Evolutionary conservation across 2,329 filamentous ascomycete genomes (phyloP).

Genomic region (Fusarium continuum): DNA sequence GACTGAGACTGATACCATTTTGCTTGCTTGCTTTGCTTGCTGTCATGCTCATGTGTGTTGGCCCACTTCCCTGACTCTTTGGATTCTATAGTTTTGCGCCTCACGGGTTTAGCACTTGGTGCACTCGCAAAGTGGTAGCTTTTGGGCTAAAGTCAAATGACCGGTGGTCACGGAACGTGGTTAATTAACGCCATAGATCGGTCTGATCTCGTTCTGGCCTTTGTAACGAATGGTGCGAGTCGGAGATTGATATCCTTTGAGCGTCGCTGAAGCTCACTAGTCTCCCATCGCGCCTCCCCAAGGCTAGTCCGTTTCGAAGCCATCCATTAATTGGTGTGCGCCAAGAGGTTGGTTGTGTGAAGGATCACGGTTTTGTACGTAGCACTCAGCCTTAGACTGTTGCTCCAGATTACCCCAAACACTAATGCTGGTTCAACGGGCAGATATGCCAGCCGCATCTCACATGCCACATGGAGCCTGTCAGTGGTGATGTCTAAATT

Average conservation of each 20-base stretch:
- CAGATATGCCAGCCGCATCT: conserved; percentile 25
- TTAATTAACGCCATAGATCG: conserved; percentile 26
- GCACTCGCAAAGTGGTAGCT: conserved; percentile 2
- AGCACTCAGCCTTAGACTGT: conserved; percentile 8
- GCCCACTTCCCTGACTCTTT: conserved; percentile 9
- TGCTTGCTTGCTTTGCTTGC: conserved; percentile 3
- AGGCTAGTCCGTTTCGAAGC: neutral
- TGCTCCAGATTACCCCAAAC: conserved; percentile 26
- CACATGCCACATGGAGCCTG: conserved; percentile 5
- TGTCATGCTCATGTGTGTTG: conserved; percentile 10
- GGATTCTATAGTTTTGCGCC: conserved; percentile 8
- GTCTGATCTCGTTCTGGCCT: conserved; percentile 14
- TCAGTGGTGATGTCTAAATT: conserved; percentile 12
- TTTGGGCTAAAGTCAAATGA: conserved; percentile 1
- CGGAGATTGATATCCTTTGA: conserved; percentile 4
- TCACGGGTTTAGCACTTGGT: conserved; percentile 5
- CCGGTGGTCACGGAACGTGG: conserved; percentile 5
- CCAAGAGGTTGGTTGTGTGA: conserved; percentile 1
- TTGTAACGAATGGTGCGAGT: neutral
- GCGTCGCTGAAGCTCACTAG: conserved; percentile 7
- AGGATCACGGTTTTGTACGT: neutral
- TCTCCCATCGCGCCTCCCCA: neutral
- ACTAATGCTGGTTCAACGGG: conserved; percentile 23
- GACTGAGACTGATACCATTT: conserved; percentile 4
- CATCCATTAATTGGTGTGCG: neutral